phyloP scores from a whole-genome alignment of 371 early-diverging fungal species.

The Lichtheimia ramosa region DNA sequence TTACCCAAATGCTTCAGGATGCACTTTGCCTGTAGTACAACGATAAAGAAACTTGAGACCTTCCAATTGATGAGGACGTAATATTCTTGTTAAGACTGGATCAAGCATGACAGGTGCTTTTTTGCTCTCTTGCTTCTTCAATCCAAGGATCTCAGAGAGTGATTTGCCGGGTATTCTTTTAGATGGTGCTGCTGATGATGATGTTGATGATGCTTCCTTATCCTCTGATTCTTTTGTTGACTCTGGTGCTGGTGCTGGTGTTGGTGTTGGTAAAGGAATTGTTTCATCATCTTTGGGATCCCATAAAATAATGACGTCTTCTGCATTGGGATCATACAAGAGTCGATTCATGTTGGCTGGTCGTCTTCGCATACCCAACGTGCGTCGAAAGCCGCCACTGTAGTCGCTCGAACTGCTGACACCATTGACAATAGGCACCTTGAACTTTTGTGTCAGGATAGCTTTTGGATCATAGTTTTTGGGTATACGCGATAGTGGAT shows the following conservation, averaged over 20 bases:
- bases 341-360: constrained; percentile 54
- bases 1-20: constrained; percentile 57
- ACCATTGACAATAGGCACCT: constrained; percentile 26
- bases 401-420: background rate
- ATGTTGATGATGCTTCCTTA: constrained; percentile 28
- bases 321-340: constrained; percentile 83
- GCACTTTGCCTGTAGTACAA: constrained; percentile 83
- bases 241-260: constrained; percentile 17
- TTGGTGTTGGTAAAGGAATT: constrained; percentile 42
- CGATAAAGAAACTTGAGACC: constrained; percentile 90
- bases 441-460: constrained; percentile 35
- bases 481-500: constrained; percentile 21
- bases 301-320: constrained; percentile 85
- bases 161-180: constrained; percentile 24
- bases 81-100: constrained; percentile 78
- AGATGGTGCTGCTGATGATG: no score
- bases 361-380: constrained; percentile 68
- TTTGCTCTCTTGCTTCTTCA: constrained; percentile 52
- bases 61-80: constrained; percentile 95
- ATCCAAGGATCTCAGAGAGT: constrained; percentile 52
- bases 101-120: constrained; percentile 74
- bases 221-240: constrained; percentile 15
- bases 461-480: constrained; percentile 34
- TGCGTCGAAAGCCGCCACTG: constrained; percentile 20
- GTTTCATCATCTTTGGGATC: constrained; percentile 63